Evolutionary conservation across 2,329 filamentous ascomycete genomes (phyloP), one percentile per base, ranked within the genome.

Genomic region (Penicillium frequentans): DNA sequence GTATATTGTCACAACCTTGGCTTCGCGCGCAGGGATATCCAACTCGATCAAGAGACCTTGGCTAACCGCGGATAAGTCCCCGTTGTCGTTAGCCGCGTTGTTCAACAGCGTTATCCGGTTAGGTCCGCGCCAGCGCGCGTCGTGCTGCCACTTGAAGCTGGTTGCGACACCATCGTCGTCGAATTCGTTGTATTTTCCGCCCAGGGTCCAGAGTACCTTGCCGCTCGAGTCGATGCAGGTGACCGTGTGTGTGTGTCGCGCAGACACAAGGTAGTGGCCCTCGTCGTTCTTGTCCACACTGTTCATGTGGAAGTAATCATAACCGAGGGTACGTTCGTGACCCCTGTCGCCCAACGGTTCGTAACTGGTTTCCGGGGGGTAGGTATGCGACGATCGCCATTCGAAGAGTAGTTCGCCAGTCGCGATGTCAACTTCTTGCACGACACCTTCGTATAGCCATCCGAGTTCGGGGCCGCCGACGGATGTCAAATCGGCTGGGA

Each of bases 301-400:
- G 68, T 83, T 84, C 64, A 84, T 76, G 65, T 84, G 81, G 64
- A 82, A 82, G 64, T 79, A 84, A 64, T 84, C 82, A 70, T 77
- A 84, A 4, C 77, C 66, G 35, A 46, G 49, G 10, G 52, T 60
- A 19, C 67, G 63, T 27, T 56, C 61, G 44, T 54, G 48, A 11
- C 63, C 68, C 42, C 51, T 56, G 21, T 57, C 55, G 9, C 26
- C 52, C n/a, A 64, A 42, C 8, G 56, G 57, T 24, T 63, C 52
- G 21, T 64, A 66, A 26, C 63, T 69, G 48, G 66, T 60, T 10
- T 54, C 50, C 5, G 66, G 55, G 3, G 68, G 49, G 50, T 79
- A 68, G 60, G 79, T 75, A 1, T 77, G 72, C 13, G 75, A 73
- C 11, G 77, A 75, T 35, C 75, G 72, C 79, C 79, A 81, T 54